Conservation (phyloP, 1,284 basidiomycete genomes). For the Fereydounia khargensis region DNA sequence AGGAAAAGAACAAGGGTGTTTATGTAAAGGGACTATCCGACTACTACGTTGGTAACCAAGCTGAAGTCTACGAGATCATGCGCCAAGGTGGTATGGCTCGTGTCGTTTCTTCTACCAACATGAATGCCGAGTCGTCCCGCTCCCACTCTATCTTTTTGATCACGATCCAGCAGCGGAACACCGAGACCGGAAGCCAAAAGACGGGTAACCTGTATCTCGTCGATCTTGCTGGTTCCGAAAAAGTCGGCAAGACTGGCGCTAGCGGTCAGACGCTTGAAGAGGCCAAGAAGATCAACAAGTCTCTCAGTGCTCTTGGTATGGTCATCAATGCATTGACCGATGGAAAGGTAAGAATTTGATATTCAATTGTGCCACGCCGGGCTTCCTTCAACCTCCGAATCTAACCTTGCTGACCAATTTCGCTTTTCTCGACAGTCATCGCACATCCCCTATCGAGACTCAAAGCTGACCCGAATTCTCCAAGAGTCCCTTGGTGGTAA, state of each 20-base stretch:
- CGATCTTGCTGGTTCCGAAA: constrained; percentile 97
- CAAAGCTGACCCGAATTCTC: constrained; percentile 96
- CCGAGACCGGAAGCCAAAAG: constrained; percentile 91
- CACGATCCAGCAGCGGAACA: constrained; percentile 93
- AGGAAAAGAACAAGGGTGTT: constrained; percentile 95
- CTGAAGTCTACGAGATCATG: constrained; percentile 98
- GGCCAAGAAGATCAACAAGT: constrained; percentile 99
- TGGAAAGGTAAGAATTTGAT: constrained; percentile 60
- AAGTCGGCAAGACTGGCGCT: constrained; percentile 98
- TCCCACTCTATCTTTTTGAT: constrained; percentile 99
- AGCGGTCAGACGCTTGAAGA: constrained; percentile 98
- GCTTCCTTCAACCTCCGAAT: too few relatives aligned
- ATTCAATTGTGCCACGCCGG: too few relatives aligned
- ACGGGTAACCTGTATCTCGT: constrained; percentile 96
- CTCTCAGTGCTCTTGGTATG: constrained; percentile 94
- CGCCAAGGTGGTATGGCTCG: constrained; percentile 86
- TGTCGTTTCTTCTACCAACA: constrained; percentile 94
- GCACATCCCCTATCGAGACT: constrained; percentile 98
- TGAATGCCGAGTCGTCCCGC: constrained; percentile 99
- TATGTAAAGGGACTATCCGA: constrained; percentile 98
- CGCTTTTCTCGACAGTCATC: constrained; percentile 67
- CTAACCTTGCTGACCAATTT: not conserved
- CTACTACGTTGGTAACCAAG: constrained; percentile 78
- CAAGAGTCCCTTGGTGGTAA: constrained; percentile 99
- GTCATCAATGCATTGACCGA: constrained; percentile 99